Base-by-base conservation (phyloP, 23 red algal genomes). In the Gracilaria caudata region DNA sequence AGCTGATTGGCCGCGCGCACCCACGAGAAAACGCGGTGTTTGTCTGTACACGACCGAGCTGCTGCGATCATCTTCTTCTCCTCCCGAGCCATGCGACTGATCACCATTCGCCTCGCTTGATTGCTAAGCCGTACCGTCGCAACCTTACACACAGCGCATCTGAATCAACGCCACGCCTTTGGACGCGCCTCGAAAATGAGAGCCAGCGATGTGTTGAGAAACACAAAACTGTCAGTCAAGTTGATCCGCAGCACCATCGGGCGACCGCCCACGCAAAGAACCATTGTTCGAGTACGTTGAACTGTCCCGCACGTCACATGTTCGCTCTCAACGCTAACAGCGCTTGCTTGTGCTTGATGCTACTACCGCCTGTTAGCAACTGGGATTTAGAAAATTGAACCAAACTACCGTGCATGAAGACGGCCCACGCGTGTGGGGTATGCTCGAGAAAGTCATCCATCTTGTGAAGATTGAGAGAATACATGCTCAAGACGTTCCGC, bases 241-340 rank as follows among this genome's bases (percentile, higher is more conserved):
- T 63, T 80, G 20, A 90, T 90, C 38, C 86, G 86, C 75, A 90
- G 86, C 77, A 81, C 63, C 7, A 90, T 90, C 63, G 86, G 86
- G 23, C 33, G 63, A 34, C 86, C 86, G 14, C 56, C 55, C 1
- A 65, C 73, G 19, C 86, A 90, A 80, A 49, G 86, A 36, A 81
- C 36, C 19, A 81, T 90, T 37, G 71, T 90, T 34, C 68, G 68
- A 35, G 83, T 87, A 76, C 38, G 80, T 68, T 51, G 9, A 53
- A 61, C 53, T 35, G 43, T 14, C 53, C 24, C 29, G 12, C 37
- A 56, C 28, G 0, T 68, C 10, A 23, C 63, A 30, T 44, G 44
- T 3, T 66, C 43, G 25, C 23, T 21, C 28, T 41, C 4, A 38
- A 30, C 12, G 24, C 35, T 51, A 72, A 85, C 81, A 13, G 13